Conservation (phyloP, 2,329 filamentous ascomycete genomes). For the Fusarium sp. region DNA sequence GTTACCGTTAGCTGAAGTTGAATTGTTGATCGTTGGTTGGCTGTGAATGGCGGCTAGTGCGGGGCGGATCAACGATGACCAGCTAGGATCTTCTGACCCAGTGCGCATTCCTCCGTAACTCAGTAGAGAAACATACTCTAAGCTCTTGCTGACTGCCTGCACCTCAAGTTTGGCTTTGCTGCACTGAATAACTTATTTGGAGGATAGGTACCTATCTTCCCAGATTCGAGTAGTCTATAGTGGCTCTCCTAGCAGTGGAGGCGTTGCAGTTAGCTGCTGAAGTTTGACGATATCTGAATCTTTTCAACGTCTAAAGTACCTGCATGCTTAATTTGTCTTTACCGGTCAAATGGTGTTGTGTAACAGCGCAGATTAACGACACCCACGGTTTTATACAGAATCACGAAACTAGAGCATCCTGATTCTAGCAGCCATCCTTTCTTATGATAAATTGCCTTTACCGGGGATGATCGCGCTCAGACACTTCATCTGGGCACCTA, state of each 20-base stretch:
- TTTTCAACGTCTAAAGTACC: background rate
- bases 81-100: conserved; percentile 23
- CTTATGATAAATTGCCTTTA: background rate
- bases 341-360: background rate
- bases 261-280: background rate
- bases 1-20: conserved; percentile 1
- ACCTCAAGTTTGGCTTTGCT: background rate
- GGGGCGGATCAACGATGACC: conserved; percentile 44
- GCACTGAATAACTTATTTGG: background rate
- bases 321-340: background rate
- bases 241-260: background rate
- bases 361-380: background rate
- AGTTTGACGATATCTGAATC: background rate
- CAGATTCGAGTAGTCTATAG: background rate
- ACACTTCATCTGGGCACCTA: background rate
- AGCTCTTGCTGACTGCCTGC: background rate
- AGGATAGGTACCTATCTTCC: background rate
- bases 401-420: background rate
- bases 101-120: background rate
- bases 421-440: background rate
- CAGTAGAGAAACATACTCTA: background rate
- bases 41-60: conserved; percentile 4
- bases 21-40: conserved; percentile 26
- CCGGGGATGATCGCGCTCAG: background rate
- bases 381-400: background rate